Evolutionary conservation across 202 grass and related monocot genomes (phyloP), one percentile per base, ranked within the genome.

Genomic region (Zoysia matrella): DNA sequence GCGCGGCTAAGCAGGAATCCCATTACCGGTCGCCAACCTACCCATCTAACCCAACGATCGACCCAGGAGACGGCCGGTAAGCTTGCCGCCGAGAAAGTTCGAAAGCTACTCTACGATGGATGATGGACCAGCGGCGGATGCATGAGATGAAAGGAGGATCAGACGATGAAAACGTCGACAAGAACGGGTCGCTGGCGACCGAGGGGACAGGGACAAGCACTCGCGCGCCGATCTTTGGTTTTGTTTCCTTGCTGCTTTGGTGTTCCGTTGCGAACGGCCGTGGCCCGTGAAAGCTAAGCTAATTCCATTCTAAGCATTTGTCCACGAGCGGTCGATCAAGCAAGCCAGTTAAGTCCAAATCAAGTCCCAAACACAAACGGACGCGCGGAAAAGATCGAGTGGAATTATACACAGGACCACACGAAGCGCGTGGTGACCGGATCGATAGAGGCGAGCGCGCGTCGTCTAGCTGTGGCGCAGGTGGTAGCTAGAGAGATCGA

Each of bases 201-300:
- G 57, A 16, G 51, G 71, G n/a, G 47, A 83, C 64, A 69, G 50
- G 44, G 86, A 78, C 74, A 36, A 60, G 68, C 80, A 78, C 74
- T 87, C 80, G 6, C 73, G 11, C 18, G 64, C 4, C 58, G 6
- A 69, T 78, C 51, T 67, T 36, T 46, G 9, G 39, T 72, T 72
- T 65, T 58, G 42, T 49, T 75, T 65, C 36, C 57, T 64, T 44
- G 79, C 12, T 67, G 74, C 22, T 22, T 22, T 22, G 22, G 22
- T 22, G 22, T 22, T 22, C 22, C 22, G 22, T 22, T 22, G 22
- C 22, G 22, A 22, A 22, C 22, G 22, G 22, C 22, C 39, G 57
- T 73, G 77, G 69, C 61, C 10, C 41, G 11, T 57, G 85, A 87
- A 71, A 82, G 79, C 79, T 2, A 52, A 11, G 10, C 10, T 10